Percentiles rank a stretch among this genome's conserved stretches.
Conservation (phyloP, 805 yeast species). For the Candida cerambycidarum region DNA sequence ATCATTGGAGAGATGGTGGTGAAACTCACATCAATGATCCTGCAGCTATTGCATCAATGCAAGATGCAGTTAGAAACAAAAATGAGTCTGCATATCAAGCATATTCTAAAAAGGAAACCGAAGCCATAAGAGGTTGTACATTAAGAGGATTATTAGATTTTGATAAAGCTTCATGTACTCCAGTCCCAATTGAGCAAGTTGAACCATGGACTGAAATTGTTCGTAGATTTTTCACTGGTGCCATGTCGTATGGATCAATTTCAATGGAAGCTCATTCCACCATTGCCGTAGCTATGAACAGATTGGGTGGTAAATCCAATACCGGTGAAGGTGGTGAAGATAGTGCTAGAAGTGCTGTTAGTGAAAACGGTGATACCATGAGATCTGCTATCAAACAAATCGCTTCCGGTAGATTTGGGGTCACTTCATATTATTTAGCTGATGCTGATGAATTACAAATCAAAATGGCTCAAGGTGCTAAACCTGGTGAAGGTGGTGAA, state of each 20-base stretch:
- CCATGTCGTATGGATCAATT: slow-evolving; percentile 98
- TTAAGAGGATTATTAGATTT: slow-evolving; percentile 91
- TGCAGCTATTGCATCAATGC: slow-evolving; percentile 88
- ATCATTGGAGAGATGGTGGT: slow-evolving; percentile 99
- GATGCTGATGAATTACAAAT: slow-evolving; percentile 98
- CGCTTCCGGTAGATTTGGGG: slow-evolving; percentile 98
- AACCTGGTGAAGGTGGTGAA: slow-evolving; percentile 99
- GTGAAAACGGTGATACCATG: slow-evolving; percentile 93
- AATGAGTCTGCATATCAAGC: slow-evolving; percentile 91
- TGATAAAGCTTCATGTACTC: slow-evolving; percentile 66
- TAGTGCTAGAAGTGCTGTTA: slow-evolving; percentile 78
- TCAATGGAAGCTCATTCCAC: slow-evolving; percentile 99
- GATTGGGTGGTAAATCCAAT: slow-evolving; percentile 95
- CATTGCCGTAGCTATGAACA: slow-evolving; percentile 96
- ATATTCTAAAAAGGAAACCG: slow-evolving; percentile 85
- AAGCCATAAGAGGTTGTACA: slow-evolving; percentile 90
- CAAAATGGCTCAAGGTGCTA: slow-evolving; percentile 99
- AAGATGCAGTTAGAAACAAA: slow-evolving; percentile 97
- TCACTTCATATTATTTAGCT: slow-evolving; percentile 87
- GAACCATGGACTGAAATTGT: slow-evolving; percentile 99
- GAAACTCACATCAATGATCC: slow-evolving; percentile 95
- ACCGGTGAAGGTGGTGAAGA: slow-evolving; percentile 99
- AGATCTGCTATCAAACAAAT: slow-evolving; percentile 98
- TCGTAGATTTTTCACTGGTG: slow-evolving; percentile 97
- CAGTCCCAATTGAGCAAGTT: slow-evolving; percentile 94